Evolutionary conservation across 306 rosid species (phyloP).

Genomic region (Prunus mira): DNA sequence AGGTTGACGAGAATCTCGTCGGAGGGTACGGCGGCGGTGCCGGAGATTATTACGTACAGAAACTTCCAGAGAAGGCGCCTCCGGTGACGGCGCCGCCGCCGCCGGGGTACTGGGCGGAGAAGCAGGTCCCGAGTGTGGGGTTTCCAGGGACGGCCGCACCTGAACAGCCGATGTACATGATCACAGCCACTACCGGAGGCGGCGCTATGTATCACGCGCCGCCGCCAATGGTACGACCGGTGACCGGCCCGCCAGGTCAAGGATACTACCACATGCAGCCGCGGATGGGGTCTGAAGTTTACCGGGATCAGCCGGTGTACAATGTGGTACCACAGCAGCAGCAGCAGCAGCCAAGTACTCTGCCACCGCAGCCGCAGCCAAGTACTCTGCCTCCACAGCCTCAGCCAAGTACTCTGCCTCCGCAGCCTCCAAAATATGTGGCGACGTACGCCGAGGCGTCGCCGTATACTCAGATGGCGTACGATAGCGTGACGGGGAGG

Average conservation of each 20-base stretch:
- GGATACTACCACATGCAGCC: conserved; percentile 67
- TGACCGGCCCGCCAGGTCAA: conserved; percentile 34
- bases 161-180: conserved; percentile 62
- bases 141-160: conserved; percentile 39
- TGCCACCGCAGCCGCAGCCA: conserved; percentile 26
- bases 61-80: conserved; percentile 49
- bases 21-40: conserved; percentile 49
- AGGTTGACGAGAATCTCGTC: conserved; percentile 43
- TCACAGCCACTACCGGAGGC: conserved; percentile 42
- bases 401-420: conserved; percentile 23
- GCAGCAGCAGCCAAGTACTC: conserved; percentile 13
- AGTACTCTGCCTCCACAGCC: conserved; percentile 36
- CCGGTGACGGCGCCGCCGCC: conserved; percentile 15
- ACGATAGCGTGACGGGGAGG: conserved; percentile 65
- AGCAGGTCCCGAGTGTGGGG: conserved; percentile 41
- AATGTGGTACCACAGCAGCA: conserved; percentile 32
- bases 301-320: conserved; percentile 74
- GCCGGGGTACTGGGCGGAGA: conserved; percentile 63
- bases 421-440: conserved; percentile 42
- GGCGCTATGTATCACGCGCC: conserved; percentile 48
- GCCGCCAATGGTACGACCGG: conserved; percentile 54
- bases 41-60: conserved; percentile 63
- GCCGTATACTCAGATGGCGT: conserved; percentile 42
- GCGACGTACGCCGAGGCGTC: conserved; percentile 42
- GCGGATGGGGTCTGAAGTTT: conserved; percentile 53